These are phyloP conservation scores for Globisporangium uncinulatum DNA, from an alignment of 352 stramenopile genomes.

Conservation along the genomic window DNA sequence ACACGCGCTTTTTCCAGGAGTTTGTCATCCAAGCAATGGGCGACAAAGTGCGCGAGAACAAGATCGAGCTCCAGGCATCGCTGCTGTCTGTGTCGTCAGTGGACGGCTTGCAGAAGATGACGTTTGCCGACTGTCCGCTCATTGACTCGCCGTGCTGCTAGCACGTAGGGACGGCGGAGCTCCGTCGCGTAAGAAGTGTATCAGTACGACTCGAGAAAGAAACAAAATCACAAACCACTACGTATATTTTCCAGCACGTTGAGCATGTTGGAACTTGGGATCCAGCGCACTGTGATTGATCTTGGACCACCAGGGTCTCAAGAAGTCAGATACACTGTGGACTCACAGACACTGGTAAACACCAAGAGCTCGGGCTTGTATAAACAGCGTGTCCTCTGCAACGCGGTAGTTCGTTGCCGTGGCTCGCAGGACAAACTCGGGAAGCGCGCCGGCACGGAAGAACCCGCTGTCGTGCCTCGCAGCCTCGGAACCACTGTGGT, in stretches of 20 bases:
- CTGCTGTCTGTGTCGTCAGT: slow-evolving; percentile 1
- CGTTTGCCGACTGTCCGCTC: slow-evolving; percentile 1
- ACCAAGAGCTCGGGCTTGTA: too few relatives aligned
- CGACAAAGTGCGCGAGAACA: slow-evolving; percentile 3
- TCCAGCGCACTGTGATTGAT: too few relatives aligned
- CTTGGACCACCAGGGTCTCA: too few relatives aligned
- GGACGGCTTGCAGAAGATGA: not conserved
- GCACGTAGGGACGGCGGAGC: not conserved
- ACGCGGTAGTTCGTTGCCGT: slow-evolving; percentile 16
- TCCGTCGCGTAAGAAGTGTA: slow-evolving; percentile 5
- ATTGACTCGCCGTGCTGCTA: slow-evolving; percentile 2
- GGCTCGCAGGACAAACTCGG: slow-evolving; percentile 19
- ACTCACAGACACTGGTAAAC: too few relatives aligned
- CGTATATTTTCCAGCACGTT: too few relatives aligned
- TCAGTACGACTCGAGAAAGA: not conserved
- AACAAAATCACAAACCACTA: too few relatives aligned
- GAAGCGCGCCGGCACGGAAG: slow-evolving; percentile 13
- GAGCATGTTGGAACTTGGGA: too few relatives aligned
- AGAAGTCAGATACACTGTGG: too few relatives aligned
- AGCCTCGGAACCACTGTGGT: too few relatives aligned
- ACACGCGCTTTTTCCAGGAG: not conserved
- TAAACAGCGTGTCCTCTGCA: slow-evolving; percentile 19
- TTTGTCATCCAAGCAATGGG: not conserved
- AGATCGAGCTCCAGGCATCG: not conserved
- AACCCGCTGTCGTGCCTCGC: too few relatives aligned